phyloP scores from a whole-genome alignment of 2,329 filamentous ascomycete genomes.

The Penicillium sp. region DNA sequence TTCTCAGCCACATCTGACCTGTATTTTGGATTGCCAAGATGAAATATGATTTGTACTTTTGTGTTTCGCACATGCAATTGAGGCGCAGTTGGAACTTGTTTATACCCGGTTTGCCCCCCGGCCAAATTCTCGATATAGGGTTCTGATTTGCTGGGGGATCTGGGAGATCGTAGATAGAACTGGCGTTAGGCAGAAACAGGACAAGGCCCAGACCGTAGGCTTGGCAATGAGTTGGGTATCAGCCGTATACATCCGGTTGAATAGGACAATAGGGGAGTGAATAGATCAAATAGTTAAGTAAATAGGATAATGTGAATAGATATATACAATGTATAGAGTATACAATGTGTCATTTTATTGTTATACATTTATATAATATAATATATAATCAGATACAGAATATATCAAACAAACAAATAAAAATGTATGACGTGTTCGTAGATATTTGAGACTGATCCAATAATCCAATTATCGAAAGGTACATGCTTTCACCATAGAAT shows the following conservation, averaged over 20 bases:
- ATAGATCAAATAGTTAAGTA: background rate
- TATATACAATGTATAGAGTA: background rate
- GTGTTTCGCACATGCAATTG: background rate
- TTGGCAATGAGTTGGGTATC: constrained; percentile 1
- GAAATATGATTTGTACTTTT: background rate
- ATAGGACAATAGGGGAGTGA: background rate
- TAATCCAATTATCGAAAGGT: background rate
- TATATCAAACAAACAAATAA: background rate
- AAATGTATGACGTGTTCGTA: constrained; percentile 9
- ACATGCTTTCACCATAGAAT: background rate
- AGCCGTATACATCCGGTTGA: background rate
- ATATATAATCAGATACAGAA: too few species aligned
- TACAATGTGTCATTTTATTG: too few species aligned
- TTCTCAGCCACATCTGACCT: constrained; percentile 4
- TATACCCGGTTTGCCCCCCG: background rate
- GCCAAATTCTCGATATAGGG: background rate
- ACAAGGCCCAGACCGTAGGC: background rate
- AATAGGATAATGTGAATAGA: background rate
- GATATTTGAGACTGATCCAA: constrained; percentile 12
- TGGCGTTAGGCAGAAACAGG: constrained; percentile 3
- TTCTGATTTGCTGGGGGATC: constrained; percentile 2
- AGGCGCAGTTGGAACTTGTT: constrained; percentile 2
- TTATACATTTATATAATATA: too few species aligned
- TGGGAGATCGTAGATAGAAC: background rate
- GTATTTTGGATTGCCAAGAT: background rate